These are phyloP conservation scores for Fusarium fujikuroi DNA, from an alignment of 2,329 filamentous ascomycete species.

Conservation along the genomic window DNA sequence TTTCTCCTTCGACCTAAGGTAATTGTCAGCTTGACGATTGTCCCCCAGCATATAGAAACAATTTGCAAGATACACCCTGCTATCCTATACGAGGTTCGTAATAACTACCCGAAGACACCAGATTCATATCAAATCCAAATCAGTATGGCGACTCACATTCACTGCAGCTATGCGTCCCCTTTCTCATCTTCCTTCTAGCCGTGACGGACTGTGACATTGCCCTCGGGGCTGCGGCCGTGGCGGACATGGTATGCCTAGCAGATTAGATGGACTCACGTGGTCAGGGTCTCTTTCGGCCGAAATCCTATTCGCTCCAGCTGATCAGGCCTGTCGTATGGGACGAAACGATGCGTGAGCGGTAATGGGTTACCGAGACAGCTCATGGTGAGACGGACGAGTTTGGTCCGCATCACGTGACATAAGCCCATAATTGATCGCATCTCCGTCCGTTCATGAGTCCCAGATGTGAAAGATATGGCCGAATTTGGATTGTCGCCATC, in stretches of 20 bases:
- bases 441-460: not conserved
- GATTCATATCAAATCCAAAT: accelerated
- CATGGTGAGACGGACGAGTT: not conserved
- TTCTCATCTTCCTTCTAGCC: not conserved
- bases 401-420: not conserved
- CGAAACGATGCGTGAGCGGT: not conserved
- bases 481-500: not conserved
- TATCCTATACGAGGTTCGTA: accelerated
- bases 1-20: not conserved
- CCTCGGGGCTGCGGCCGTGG: not conserved
- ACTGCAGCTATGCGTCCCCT: not conserved
- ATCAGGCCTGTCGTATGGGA: not conserved
- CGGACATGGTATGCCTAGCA: not conserved
- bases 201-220: not conserved
- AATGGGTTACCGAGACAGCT: not conserved
- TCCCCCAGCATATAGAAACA: accelerated
- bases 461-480: not conserved
- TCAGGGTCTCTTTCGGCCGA: accelerated
- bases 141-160: not conserved
- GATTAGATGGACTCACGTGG: not conserved
- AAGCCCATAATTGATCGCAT: not conserved
- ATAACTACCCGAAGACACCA: too few species aligned
- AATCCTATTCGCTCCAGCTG: accelerated
- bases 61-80: accelerated
- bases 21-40: not conserved